phyloP scores from a whole-genome alignment of 2,329 filamentous ascomycete species.

The Neofusicoccum kwambonambiense region DNA sequence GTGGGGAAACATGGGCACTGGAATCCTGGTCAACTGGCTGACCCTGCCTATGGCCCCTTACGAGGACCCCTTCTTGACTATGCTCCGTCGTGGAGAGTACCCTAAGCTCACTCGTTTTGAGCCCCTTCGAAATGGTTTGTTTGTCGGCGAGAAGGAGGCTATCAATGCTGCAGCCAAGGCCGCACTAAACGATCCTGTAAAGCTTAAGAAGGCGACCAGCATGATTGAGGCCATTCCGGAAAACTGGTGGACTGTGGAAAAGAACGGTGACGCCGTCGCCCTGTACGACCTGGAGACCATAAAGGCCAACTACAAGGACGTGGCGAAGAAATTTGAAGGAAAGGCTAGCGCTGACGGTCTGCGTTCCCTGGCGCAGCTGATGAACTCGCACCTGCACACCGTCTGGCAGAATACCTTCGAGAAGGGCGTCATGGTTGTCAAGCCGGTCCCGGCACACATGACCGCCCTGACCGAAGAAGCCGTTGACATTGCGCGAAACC shows the following conservation, averaged over 20 bases:
- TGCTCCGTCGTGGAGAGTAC: constrained; percentile 73
- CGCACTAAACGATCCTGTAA: constrained; percentile 43
- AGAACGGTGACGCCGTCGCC: constrained; percentile 63
- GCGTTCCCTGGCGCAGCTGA: constrained; percentile 66
- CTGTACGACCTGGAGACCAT: constrained; percentile 70
- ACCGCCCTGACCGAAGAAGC: constrained; percentile 70
- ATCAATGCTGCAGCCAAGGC: constrained; percentile 44
- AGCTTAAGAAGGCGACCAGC: constrained; percentile 50
- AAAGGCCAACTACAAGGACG: constrained; percentile 62
- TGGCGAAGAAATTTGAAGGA: constrained; percentile 62
- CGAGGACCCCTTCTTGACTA: constrained; percentile 69
- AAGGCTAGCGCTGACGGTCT: constrained; percentile 60
- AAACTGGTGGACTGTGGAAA: constrained; percentile 65
- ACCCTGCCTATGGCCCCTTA: constrained; percentile 78
- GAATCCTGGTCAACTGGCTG: constrained; percentile 75
- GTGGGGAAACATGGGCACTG: constrained; percentile 87
- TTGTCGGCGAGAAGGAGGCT: constrained; percentile 63
- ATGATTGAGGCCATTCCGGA: constrained; percentile 61
- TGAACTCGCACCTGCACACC: constrained; percentile 80
- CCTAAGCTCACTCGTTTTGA: constrained; percentile 73
- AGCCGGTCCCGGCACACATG: constrained; percentile 74
- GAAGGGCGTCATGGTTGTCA: constrained; percentile 73
- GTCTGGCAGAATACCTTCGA: constrained; percentile 78
- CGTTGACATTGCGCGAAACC: constrained; percentile 68
- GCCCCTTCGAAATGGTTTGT: constrained; percentile 67